Evolutionary conservation across 805 yeast species (phyloP), one percentile per base, ranked within the genome.

Genomic region (Monosporozyma yasuniensis): DNA sequence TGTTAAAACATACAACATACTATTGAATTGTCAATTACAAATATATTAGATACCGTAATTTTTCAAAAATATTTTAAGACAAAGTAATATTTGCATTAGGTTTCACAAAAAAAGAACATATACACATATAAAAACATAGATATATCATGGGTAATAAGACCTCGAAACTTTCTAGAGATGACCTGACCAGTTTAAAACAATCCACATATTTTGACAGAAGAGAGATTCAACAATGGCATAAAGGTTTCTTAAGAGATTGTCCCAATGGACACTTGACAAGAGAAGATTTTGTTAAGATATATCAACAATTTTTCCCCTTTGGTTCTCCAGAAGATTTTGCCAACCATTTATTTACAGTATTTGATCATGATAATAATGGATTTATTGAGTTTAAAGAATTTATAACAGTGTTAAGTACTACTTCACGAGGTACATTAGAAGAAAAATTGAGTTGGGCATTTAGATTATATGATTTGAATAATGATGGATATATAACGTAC

Each of bases 211-310:
- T 93, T 63, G 96, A 91, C 62, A 81, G 90, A 48, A 76, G 96
- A 55, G 99, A 93, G 64, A 77, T 93, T 42, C 98, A 93, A 67
- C 99, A 91, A 64, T 93, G 99, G 99, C 91, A 91, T 64, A 91
- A 91, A 64, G 98, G 98, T 2, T 93, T 93, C 60, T 72, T 84
- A 41, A 77, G 96, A 62, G 99, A 93, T 66, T 91, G 96, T 65
- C 97, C 97, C 1, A 75, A 80, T 32, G 98, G 98, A 0, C 90
- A 84, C 64, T 73, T 93, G 25, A 80, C 89, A 2, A 84, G 83
- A 60, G 87, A 84, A 45, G 98, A 93, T 62, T 88, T 93, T 66
- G 81, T 84, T 56, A 87, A 87, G 66, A 90, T 93, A 18, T 95
- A 90, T 71, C 87, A 87, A 65, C 98, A 93, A 63, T 93, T 91